Percentiles rank a stretch among this genome's conserved stretches.
These are phyloP conservation scores for Teunomyces kruisii DNA, from an alignment of 805 yeast genomes.

Conservation along the genomic window DNA sequence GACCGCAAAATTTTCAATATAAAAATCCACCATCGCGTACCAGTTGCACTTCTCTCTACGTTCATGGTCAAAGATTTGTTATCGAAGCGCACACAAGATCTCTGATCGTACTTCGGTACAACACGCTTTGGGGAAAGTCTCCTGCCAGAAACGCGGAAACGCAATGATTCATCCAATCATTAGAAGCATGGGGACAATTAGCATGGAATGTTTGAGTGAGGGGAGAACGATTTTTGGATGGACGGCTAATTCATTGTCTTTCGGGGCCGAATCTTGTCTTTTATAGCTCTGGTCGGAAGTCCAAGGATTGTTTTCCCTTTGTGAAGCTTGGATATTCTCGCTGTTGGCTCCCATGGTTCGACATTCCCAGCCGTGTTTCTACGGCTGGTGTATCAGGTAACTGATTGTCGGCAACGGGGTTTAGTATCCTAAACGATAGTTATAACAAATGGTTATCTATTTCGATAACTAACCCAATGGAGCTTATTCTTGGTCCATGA, in stretches of 20 bases:
- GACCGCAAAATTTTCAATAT: slow-evolving; percentile 1
- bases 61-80: slow-evolving; percentile 77
- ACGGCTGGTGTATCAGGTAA: slow-evolving; percentile 18
- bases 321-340: not conserved
- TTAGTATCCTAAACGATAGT: slow-evolving; percentile 65
- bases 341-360: not conserved
- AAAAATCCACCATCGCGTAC: not conserved
- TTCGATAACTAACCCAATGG: slow-evolving; percentile 66
- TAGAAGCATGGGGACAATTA: slow-evolving; percentile 13
- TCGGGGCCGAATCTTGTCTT: slow-evolving; percentile 16
- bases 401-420: slow-evolving; percentile 61
- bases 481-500: slow-evolving; percentile 78
- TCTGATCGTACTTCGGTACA: slow-evolving; percentile 13
- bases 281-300: slow-evolving; percentile 17
- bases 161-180: slow-evolving; percentile 34
- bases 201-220: not conserved
- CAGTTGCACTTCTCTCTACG: slow-evolving; percentile 31
- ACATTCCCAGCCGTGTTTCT: slow-evolving; percentile 18
- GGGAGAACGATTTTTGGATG: not conserved
- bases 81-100: slow-evolving; percentile 68
- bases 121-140: slow-evolving; percentile 84
- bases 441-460: slow-evolving; percentile 63
- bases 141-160: slow-evolving; percentile 79
- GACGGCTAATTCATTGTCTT: slow-evolving; percentile 15
- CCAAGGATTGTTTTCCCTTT: not conserved